Conservation (phyloP, 208 protist genomes). For the Acanthamoeba healyi region DNA sequence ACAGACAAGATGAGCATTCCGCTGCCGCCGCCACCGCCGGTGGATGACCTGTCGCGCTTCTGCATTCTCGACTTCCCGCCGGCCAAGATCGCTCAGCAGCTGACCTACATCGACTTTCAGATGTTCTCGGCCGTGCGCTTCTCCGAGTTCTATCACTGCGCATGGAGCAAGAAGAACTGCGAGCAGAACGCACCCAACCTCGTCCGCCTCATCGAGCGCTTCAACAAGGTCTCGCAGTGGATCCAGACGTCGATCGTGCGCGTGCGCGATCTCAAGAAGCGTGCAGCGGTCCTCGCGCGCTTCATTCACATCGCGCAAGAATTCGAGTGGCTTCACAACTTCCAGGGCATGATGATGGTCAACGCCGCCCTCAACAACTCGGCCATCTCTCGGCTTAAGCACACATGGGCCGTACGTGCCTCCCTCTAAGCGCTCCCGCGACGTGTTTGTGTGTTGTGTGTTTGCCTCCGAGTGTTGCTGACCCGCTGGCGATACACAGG, state of each 20-base stretch:
- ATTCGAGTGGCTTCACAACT: conserved; percentile 51
- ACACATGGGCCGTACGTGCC: conserved; percentile 12
- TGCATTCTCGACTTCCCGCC: conserved; percentile 28
- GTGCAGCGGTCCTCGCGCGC: background rate
- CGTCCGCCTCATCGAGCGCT: conserved; percentile 38
- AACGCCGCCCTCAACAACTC: conserved; percentile 39
- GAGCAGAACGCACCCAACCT: background rate
- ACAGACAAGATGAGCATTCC: background rate
- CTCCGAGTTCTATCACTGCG: conserved; percentile 59
- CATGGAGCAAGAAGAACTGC: conserved; percentile 37
- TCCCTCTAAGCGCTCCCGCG: no score
- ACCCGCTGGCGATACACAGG: no score
- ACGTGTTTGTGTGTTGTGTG: background rate
- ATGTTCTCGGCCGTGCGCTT: conserved; percentile 38
- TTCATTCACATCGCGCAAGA: conserved; percentile 49
- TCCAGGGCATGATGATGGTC: conserved; percentile 69
- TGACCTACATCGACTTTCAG: conserved; percentile 30
- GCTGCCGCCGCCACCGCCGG: background rate
- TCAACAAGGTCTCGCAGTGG: conserved; percentile 53
- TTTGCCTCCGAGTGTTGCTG: no score
- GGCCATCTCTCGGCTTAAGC: conserved; percentile 34
- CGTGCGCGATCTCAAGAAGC: conserved; percentile 32
- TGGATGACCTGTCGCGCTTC: conserved; percentile 38
- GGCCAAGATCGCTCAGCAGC: conserved; percentile 39
- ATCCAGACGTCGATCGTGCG: conserved; percentile 54